These are phyloP conservation scores for Dryas octopetala DNA, from an alignment of 306 rosid species.

Conservation along the genomic window DNA sequence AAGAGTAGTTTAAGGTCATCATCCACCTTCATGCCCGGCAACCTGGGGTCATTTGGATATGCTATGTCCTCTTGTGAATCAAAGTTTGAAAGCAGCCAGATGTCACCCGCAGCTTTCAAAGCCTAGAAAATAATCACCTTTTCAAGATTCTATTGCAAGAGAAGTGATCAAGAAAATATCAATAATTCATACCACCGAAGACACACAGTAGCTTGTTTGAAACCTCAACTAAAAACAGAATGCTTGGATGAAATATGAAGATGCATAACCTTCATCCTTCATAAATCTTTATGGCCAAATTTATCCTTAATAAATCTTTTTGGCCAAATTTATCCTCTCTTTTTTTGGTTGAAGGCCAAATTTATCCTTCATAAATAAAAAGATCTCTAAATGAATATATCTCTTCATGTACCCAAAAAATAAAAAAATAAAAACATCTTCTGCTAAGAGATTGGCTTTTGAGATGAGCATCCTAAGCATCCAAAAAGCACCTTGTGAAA, in stretches of 20 bases:
- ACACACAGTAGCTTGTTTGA: not conserved
- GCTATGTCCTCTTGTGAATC: conserved; percentile 98
- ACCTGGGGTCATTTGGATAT: conserved; percentile 88
- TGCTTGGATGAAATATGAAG: not conserved
- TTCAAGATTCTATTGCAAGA: conserved; percentile 24
- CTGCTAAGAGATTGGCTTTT: no score
- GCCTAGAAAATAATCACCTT: conserved; percentile 41
- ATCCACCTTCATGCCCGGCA: conserved; percentile 69
- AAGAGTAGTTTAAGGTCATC: conserved; percentile 78
- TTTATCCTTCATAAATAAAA: no score
- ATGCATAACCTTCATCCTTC: not conserved
- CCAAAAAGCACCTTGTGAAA: no score
- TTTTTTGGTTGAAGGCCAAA: no score
- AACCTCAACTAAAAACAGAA: not conserved
- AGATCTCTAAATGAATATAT: no score
- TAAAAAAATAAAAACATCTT: no score
- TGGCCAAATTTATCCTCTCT: no score
- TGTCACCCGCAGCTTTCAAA: conserved; percentile 76
- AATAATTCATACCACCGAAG: not conserved
- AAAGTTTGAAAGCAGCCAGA: conserved; percentile 92
- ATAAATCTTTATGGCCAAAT: no score
- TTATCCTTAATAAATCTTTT: no score
- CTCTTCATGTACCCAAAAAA: no score
- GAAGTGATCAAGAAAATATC: not conserved
- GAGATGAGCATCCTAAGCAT: no score